phyloP scores from a whole-genome alignment of 1,139 yeast genomes.

The Eremothecium sinecaudum region DNA sequence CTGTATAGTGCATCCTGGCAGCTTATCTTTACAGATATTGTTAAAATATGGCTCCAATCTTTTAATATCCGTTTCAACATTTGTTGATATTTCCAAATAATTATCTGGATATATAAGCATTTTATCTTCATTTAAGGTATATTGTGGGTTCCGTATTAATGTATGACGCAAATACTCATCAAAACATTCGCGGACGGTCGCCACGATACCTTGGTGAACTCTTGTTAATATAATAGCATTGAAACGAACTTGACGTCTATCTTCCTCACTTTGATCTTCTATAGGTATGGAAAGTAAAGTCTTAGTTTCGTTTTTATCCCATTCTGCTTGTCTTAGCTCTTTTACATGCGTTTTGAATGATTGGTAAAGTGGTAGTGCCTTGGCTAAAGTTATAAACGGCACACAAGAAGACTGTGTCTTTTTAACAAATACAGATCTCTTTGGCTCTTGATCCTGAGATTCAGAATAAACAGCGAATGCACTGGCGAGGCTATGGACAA shows the following conservation, averaged over 20 bases:
- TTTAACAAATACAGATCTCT: constrained; percentile 58
- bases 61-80: constrained; percentile 26
- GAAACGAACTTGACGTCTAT: constrained; percentile 14
- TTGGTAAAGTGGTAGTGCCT: constrained; percentile 29
- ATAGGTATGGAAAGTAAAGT: constrained; percentile 18
- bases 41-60: constrained; percentile 20
- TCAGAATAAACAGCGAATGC: constrained; percentile 53
- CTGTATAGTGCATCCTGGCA: constrained; percentile 26
- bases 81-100: constrained; percentile 20
- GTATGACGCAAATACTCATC: constrained; percentile 25
- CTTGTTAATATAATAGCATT: constrained; percentile 51
- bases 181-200: constrained; percentile 22
- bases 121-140: constrained; percentile 34
- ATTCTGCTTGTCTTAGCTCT: constrained; percentile 30
- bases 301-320: constrained; percentile 20
- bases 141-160: constrained; percentile 20
- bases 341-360: constrained; percentile 30
- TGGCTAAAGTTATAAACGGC: constrained; percentile 28
- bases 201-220: constrained; percentile 40
- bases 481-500: constrained; percentile 59
- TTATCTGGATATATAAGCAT: constrained; percentile 38
- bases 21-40: constrained; percentile 16
- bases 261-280: constrained; percentile 9
- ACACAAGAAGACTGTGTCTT: constrained; percentile 27
- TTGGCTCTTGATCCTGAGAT: constrained; percentile 76